These are phyloP conservation scores for Ophiostoma triangulosporum DNA, from an alignment of 2,329 filamentous ascomycete species.

Conservation along the genomic window DNA sequence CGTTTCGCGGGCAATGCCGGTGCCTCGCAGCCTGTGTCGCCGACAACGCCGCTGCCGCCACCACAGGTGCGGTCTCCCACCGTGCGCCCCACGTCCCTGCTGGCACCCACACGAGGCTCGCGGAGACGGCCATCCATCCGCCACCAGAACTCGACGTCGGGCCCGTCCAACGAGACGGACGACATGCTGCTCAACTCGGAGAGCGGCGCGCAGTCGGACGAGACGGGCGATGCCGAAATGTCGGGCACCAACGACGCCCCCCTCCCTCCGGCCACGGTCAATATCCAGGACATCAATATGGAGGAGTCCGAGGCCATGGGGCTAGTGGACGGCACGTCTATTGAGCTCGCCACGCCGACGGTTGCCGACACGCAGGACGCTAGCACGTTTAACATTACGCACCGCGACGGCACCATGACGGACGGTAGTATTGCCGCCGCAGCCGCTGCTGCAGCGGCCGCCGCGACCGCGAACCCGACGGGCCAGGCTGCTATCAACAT, in stretches of 20 bases:
- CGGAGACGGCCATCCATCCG: slow-evolving; percentile 72
- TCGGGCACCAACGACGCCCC: slow-evolving; percentile 77
- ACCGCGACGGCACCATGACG: slow-evolving; percentile 58
- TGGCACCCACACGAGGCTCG: slow-evolving; percentile 39
- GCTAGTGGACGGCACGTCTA: slow-evolving; percentile 45
- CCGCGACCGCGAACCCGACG: slow-evolving; percentile 22
- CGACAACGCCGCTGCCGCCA: slow-evolving; percentile 67
- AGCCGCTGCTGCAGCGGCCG: slow-evolving; percentile 34
- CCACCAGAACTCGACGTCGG: slow-evolving; percentile 66
- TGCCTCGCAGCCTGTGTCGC: slow-evolving; percentile 82
- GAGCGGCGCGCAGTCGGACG: slow-evolving; percentile 59
- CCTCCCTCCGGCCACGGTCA: slow-evolving; percentile 72
- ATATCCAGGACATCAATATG: slow-evolving; percentile 69
- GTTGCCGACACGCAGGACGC: slow-evolving; percentile 76
- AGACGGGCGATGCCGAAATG: slow-evolving; percentile 62
- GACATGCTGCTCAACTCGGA: slow-evolving; percentile 60
- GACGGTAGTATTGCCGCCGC: slow-evolving; percentile 60
- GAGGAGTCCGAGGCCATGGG: slow-evolving; percentile 63
- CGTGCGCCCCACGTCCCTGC: slow-evolving; percentile 37
- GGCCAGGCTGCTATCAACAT: not conserved
- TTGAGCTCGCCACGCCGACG: slow-evolving; percentile 63
- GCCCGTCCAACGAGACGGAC: slow-evolving; percentile 55
- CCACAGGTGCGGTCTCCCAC: slow-evolving; percentile 46
- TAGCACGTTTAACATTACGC: slow-evolving; percentile 88
- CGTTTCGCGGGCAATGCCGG: slow-evolving; percentile 27